These are phyloP conservation scores for Claviceps quebecensis DNA, from an alignment of 2,329 filamentous ascomycete genomes.

Conservation along the genomic window DNA sequence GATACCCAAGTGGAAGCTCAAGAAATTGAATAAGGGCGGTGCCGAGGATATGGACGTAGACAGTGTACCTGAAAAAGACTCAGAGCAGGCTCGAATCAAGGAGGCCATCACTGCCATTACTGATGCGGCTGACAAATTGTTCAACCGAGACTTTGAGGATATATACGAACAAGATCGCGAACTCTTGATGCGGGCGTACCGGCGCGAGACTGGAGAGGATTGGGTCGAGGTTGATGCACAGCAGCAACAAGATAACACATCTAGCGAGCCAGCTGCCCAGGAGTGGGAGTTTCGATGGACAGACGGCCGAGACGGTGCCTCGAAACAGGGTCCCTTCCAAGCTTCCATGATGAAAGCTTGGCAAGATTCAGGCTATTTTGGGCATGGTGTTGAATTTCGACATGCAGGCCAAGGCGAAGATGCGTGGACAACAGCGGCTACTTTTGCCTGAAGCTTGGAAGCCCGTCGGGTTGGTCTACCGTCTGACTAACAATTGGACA, in stretches of 20 bases:
- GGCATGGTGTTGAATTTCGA: conserved; percentile 71
- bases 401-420: conserved; percentile 36
- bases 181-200: conserved; percentile 67
- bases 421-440: conserved; percentile 36
- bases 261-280: conserved; percentile 9
- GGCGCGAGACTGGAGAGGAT: conserved; percentile 70
- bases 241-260: conserved; percentile 9
- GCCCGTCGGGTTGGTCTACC: not conserved
- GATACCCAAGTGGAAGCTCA: conserved; percentile 54
- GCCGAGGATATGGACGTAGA: conserved; percentile 58
- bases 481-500: not conserved
- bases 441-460: conserved; percentile 30
- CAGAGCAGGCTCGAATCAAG: conserved; percentile 55
- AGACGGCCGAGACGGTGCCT: conserved; percentile 67
- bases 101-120: conserved; percentile 71
- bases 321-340: conserved; percentile 79
- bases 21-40: conserved; percentile 45
- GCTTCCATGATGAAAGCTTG: conserved; percentile 75
- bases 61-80: conserved; percentile 37
- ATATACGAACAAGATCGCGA: conserved; percentile 86
- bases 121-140: conserved; percentile 74
- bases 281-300: conserved; percentile 88
- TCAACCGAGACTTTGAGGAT: conserved; percentile 72
- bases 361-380: conserved; percentile 87
- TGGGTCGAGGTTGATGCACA: conserved; percentile 46